A percentile compares a stretch with the other conserved stretches of the same genome.
phyloP scores from a whole-genome alignment of 129 eudicot species.

The Smallanthus sonchifolius region DNA sequence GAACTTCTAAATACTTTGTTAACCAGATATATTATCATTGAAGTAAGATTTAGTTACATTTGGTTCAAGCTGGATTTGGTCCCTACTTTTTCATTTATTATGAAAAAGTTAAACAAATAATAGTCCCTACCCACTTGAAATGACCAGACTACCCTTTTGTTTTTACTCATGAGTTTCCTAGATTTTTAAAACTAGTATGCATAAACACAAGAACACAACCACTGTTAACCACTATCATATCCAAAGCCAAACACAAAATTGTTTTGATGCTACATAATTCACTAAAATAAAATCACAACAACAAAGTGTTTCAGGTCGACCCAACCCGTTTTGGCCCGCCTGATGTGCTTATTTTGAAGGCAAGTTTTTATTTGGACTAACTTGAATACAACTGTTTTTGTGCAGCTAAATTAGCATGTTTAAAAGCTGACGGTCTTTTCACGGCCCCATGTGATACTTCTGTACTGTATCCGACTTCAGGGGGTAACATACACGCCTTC shows the following conservation, averaged over 20 bases:
- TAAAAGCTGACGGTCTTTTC: slow-evolving; percentile 43
- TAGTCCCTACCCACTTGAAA: not conserved
- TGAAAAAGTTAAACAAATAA: not conserved
- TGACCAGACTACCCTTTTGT: not conserved
- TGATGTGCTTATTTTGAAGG: not conserved
- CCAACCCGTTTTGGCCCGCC: not conserved
- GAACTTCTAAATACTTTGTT: not conserved
- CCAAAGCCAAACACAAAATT: not conserved
- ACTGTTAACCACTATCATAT: not conserved
- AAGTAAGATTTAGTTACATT: not conserved
- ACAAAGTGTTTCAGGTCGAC: not conserved
- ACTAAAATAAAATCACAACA: not conserved
- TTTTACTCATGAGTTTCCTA: not conserved
- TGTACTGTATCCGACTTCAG: slow-evolving; percentile 77
- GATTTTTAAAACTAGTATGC: not conserved
- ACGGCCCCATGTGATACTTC: slow-evolving; percentile 76
- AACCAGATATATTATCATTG: not conserved
- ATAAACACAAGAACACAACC: not conserved
- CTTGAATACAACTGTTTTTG: not conserved
- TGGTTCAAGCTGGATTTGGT: not conserved
- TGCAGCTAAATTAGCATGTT: slow-evolving; percentile 61
- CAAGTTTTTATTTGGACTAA: not conserved
- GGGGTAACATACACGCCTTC: slow-evolving; percentile 88
- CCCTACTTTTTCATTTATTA: not conserved
- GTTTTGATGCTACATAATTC: not conserved